A percentile compares a stretch with the other conserved stretches of the same genome.
These are phyloP conservation scores for Arabidopsis lyrata DNA, from an alignment of 441 rosid genomes.

Conservation along the genomic window DNA sequence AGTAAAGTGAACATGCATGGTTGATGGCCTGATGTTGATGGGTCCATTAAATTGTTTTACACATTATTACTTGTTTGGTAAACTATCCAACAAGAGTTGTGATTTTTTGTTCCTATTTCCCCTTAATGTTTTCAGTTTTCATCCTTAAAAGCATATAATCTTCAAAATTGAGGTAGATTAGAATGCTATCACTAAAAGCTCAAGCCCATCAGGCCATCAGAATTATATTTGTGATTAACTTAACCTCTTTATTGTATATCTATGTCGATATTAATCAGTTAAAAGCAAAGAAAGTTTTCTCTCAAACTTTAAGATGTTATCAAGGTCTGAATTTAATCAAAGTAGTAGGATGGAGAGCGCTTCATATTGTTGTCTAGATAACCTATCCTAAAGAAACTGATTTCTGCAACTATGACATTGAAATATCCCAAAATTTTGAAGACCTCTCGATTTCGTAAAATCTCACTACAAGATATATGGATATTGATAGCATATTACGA, in stretches of 20 bases:
- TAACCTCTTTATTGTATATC: neutral
- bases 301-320: no score
- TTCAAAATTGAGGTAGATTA: neutral
- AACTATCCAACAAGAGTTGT: conserved; percentile 20
- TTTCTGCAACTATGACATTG: no score
- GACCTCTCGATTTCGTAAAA: no score
- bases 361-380: no score
- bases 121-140: neutral
- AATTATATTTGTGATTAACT: neutral
- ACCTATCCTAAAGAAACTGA: no score
- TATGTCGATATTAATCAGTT: no score
- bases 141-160: neutral
- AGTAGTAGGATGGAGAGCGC: no score
- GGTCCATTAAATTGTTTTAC: conserved; percentile 31
- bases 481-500: no score
- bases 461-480: no score
- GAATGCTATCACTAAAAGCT: neutral
- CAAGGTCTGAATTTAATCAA: no score
- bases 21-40: conserved; percentile 32
- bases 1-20: conserved; percentile 22
- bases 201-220: neutral
- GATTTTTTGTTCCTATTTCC: neutral
- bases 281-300: no score
- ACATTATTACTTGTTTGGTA: conserved; percentile 29
- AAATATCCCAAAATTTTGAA: no score